These are phyloP conservation scores for Teratosphaeria epicoccoides DNA, from an alignment of 2,329 filamentous ascomycete species.

Conservation along the genomic window DNA sequence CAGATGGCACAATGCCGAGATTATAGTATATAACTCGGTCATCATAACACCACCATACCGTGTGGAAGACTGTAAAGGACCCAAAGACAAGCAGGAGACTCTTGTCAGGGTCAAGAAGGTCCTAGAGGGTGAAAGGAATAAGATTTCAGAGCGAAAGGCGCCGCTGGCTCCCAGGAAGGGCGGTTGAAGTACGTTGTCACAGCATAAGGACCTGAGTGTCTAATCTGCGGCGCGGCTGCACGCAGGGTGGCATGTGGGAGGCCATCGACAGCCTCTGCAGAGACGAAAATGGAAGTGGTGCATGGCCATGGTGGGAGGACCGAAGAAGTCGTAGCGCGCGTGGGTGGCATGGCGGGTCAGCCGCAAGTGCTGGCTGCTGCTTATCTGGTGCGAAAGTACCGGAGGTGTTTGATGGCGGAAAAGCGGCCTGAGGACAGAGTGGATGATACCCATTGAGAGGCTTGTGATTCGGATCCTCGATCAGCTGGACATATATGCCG, in stretches of 20 bases:
- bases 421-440: neutral
- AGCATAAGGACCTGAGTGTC: too few relatives aligned
- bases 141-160: slow-evolving; percentile 25
- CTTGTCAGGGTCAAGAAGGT: slow-evolving; percentile 35
- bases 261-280: neutral
- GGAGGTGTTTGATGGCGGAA: neutral
- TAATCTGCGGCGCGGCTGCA: too few relatives aligned
- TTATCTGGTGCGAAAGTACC: neutral
- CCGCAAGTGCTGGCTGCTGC: too few relatives aligned
- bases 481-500: neutral
- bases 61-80: slow-evolving; percentile 42
- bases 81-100: slow-evolving; percentile 32
- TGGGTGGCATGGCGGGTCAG: neutral
- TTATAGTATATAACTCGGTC: slow-evolving; percentile 52
- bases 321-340: neutral
- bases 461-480: neutral
- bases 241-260: too few relatives aligned
- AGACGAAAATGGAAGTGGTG: neutral
- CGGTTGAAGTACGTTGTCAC: neutral
- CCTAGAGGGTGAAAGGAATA: slow-evolving; percentile 37
- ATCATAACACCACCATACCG: slow-evolving; percentile 49
- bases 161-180: slow-evolving; percentile 6
- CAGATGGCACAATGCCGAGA: slow-evolving; percentile 48
- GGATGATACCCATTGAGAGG: neutral
- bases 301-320: neutral